Evolutionary conservation across 1,284 basidiomycete genomes (phyloP).

Genomic region (Heterobasidion annosum): DNA sequence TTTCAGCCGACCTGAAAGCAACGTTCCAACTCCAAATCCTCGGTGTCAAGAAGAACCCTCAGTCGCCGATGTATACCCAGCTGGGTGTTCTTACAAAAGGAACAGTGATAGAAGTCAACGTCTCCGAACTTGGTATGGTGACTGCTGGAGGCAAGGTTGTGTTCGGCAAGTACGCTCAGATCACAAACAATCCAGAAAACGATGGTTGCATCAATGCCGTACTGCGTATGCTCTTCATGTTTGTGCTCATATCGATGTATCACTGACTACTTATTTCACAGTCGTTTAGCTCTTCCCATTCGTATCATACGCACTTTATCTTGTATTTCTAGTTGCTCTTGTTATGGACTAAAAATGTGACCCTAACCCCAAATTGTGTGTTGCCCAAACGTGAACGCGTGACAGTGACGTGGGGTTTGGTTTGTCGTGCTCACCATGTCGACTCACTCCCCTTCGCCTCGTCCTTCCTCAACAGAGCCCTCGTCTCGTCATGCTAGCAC

Average conservation of each 20-base stretch:
- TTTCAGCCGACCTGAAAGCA: slow-evolving; percentile 87
- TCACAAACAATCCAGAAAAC: slow-evolving; percentile 95
- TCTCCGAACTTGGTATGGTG: slow-evolving; percentile 94
- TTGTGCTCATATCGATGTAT: background rate
- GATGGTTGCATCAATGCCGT: slow-evolving; percentile 96
- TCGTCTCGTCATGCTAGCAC: slow-evolving; percentile 54
- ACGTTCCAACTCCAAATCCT: slow-evolving; percentile 99
- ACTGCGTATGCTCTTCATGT: slow-evolving; percentile 48
- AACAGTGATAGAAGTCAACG: slow-evolving; percentile 98
- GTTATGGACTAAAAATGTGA: background rate
- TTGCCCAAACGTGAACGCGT: background rate
- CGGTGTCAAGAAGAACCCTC: slow-evolving; percentile 99
- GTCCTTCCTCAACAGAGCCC: slow-evolving; percentile 17
- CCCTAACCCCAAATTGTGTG: background rate
- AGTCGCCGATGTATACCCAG: slow-evolving; percentile 95
- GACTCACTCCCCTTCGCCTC: slow-evolving; percentile 17
- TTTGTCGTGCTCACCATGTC: slow-evolving; percentile 1
- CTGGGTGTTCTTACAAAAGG: slow-evolving; percentile 98
- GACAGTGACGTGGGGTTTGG: background rate
- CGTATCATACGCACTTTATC: background rate
- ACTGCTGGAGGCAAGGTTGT: slow-evolving; percentile 97
- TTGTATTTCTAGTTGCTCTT: background rate
- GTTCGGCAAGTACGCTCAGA: slow-evolving; percentile 91
- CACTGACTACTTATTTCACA: background rate
- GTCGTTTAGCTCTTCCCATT: background rate